Base-by-base conservation (phyloP, 805 yeast species). In the Saitoella complicata region DNA sequence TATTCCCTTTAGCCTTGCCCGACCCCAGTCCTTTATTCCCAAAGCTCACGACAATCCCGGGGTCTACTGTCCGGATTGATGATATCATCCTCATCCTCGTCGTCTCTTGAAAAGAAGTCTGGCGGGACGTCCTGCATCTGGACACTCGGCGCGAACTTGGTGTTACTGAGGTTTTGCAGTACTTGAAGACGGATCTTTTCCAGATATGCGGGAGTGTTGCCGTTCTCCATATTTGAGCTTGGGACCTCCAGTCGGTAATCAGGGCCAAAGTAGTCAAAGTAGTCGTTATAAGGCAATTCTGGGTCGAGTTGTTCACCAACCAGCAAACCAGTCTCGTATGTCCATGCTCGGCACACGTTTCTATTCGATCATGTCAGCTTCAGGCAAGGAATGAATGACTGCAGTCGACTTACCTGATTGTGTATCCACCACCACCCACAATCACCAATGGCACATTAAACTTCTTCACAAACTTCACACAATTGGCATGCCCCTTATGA, bases 361-460 rank as follows among this genome's bases (percentile, higher is more conserved):
- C 97, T 71, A 73, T 94, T 93, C 2, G 21, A 2, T 21, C 4
- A 21, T 21, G 4, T 21, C 4, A 21, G 21, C 74, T n/a, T n/a
- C n/a, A n/a, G n/a, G n/a, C n/a, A n/a, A n/a, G n/a, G n/a, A n/a
- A n/a, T n/a, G n/a, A n/a, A n/a, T n/a, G n/a, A n/a, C n/a, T n/a
- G n/a, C n/a, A n/a, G n/a, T n/a, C n/a, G n/a, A n/a, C n/a, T n/a
- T n/a, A 2, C 21, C 21, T 21, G 58, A 94, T 94, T 1, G 98
- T 91, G 62, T 88, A 88, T 11, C 98, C 98, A 48, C 98, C 98
- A 44, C 98, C 98, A 21, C 98, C 98, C 7, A 88, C 66, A 6
- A 86, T 94, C 52, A 88, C 65, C 73, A 85, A 74, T 6, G 97
- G 97, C 35, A 87, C 63, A 10, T 91, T 91, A 63, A 87, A 87